These are phyloP conservation scores for Lachnellula arida DNA, from an alignment of 2,329 filamentous ascomycete species.

Conservation along the genomic window DNA sequence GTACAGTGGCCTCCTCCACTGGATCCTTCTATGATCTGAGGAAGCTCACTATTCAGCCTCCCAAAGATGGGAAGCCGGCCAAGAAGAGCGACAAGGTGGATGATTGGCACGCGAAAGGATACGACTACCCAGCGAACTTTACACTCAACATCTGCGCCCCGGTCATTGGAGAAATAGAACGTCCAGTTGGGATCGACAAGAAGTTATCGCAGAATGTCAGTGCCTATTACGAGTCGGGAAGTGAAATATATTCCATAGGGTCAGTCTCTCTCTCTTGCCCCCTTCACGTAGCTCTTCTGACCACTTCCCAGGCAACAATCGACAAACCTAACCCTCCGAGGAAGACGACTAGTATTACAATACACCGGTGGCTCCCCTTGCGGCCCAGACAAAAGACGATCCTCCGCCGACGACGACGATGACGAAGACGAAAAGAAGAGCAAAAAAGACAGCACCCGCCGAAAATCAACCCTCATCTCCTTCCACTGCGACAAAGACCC, in stretches of 20 bases:
- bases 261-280: slow-evolving; percentile 38
- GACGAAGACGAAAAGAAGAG: slow-evolving; percentile 33
- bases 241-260: slow-evolving; percentile 71
- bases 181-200: slow-evolving; percentile 61
- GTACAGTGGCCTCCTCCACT: slow-evolving; percentile 28
- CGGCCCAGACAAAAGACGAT: slow-evolving; percentile 42
- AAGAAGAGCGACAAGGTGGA: slow-evolving; percentile 52
- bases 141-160: slow-evolving; percentile 77
- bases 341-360: slow-evolving; percentile 71
- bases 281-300: slow-evolving; percentile 10
- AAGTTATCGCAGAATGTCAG: slow-evolving; percentile 66
- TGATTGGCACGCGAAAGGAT: slow-evolving; percentile 62
- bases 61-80: slow-evolving; percentile 33
- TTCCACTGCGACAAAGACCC: slow-evolving; percentile 89
- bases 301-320: slow-evolving; percentile 48
- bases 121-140: slow-evolving; percentile 76
- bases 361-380: slow-evolving; percentile 76
- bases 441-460: slow-evolving; percentile 33
- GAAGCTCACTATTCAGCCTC: slow-evolving; percentile 26
- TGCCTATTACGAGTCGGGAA: slow-evolving; percentile 66
- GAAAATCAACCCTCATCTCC: slow-evolving; percentile 83
- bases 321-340: slow-evolving; percentile 52
- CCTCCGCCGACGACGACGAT: slow-evolving; percentile 29
- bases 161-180: slow-evolving; percentile 61
- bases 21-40: slow-evolving; percentile 33